Evolutionary conservation across 129 eudicot species (phyloP).

Genomic region (Pseudognaphalium luteoalbum): DNA sequence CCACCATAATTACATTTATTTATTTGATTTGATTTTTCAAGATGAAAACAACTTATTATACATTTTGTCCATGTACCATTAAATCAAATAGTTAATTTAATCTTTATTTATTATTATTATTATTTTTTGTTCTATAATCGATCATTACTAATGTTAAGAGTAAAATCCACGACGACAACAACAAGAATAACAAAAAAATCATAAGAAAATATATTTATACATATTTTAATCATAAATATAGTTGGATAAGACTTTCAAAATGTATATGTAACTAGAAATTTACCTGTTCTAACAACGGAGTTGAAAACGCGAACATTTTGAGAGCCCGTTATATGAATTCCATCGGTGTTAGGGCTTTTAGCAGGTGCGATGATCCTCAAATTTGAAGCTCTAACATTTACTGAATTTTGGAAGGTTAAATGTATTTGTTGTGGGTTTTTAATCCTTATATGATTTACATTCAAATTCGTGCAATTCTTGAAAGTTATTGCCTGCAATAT

Average conservation of each 20-base stretch:
- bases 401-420: slow-evolving; percentile 46
- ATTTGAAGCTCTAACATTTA: slow-evolving; percentile 52
- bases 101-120: no score
- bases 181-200: no score
- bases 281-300: slow-evolving; percentile 60
- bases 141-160: no score
- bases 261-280: neutral
- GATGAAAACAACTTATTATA: neutral
- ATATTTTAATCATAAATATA: no score
- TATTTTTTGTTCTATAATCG: no score
- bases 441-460: slow-evolving; percentile 43
- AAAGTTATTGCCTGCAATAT: slow-evolving; percentile 70
- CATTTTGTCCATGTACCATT: no score
- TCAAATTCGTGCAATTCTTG: slow-evolving; percentile 54
- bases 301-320: slow-evolving; percentile 45
- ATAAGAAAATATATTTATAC: neutral
- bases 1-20: neutral
- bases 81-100: no score
- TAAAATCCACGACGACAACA: no score
- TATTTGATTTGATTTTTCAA: no score
- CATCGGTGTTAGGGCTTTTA: slow-evolving; percentile 91
- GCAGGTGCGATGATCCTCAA: slow-evolving; percentile 56
- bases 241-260: no score
- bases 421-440: slow-evolving; percentile 89
- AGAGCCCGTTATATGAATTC: slow-evolving; percentile 68